Evolutionary conservation across 2,329 filamentous ascomycete species (phyloP), one percentile per base, ranked within the genome.

Genomic region (Trichoderma sp.): DNA sequence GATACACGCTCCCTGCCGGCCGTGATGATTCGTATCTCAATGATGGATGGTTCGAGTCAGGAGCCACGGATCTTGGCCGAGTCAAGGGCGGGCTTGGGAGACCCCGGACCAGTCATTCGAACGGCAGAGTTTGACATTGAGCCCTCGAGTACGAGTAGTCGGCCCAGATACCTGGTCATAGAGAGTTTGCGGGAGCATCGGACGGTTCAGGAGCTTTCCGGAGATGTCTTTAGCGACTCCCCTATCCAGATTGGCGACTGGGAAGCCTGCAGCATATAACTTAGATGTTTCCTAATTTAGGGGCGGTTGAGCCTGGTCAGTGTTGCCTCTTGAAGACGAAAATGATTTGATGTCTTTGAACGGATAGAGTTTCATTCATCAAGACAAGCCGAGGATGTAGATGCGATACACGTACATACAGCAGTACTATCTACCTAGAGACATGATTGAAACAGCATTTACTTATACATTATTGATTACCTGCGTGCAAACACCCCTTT

Each of bases 131-230:
- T 96, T 59, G 89, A 96, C 76, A 78, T 97, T 48, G 86, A 88
- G 51, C 90, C 91, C 0, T 82, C 80, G n/a, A 77, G 84, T 68
- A 79, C 81, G 65, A 77, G 77, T 34, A 77, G 77, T 10, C 83
- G 84, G 21, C 88, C 88, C 19, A 75, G 93, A 65, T 96, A 90
- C 90, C 80, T 97, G 61, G 89, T 97, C 6, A 80, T 97, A 48
- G 93, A 97, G 77, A 84, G 90, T 69, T 84, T 94, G 71, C 90
- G 88, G n/a, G 84, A 83, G 12, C 81, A 73, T 26, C 71, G 73
- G 26, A 71, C 70, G 3, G 68, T 72, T 2, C 75, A 78, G 26
- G 76, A 79, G 64, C 83, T 91, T 7, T 77, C 80, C 48, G 79
- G 85, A 2, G 86, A 83, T 69, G 70, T 86, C 7, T 75, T 83